Percentiles rank a stretch among this genome's conserved stretches.
These are phyloP conservation scores for Paradendryphiella salina DNA, from an alignment of 2,329 filamentous ascomycete genomes.

Conservation along the genomic window DNA sequence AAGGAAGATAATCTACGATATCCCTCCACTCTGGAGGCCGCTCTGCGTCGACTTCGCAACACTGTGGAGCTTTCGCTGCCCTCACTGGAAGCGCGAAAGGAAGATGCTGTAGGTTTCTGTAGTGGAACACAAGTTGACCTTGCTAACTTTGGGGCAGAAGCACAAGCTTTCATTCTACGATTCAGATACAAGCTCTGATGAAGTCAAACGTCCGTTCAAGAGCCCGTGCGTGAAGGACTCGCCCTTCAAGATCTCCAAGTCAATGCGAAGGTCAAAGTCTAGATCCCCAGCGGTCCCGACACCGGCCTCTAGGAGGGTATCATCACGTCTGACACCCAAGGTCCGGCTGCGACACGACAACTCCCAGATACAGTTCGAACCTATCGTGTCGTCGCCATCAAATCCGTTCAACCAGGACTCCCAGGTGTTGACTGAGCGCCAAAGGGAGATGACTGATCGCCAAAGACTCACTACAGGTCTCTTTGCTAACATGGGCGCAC, in stretches of 20 bases:
- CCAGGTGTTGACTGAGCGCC: conserved; percentile 75
- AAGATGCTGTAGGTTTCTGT: conserved; percentile 44
- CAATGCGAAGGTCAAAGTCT: conserved; percentile 26
- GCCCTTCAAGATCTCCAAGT: conserved; percentile 34
- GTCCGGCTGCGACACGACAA: conserved; percentile 73
- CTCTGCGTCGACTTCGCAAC: conserved; percentile 64
- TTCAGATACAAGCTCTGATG: conserved; percentile 28
- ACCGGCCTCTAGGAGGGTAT: conserved; percentile 23
- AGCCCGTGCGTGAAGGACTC: conserved; percentile 33
- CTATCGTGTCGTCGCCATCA: conserved; percentile 64
- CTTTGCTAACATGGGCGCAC: conserved; percentile 63
- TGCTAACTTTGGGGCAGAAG: conserved; percentile 23
- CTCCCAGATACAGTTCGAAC: conserved; percentile 77
- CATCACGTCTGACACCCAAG: conserved; percentile 47
- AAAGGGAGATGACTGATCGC: conserved; percentile 74
- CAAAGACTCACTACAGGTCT: conserved; percentile 67
- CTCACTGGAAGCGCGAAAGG: conserved; percentile 48
- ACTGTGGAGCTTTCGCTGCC: conserved; percentile 58
- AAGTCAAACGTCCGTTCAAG: conserved; percentile 19
- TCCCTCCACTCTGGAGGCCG: conserved; percentile 64
- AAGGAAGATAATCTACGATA: conserved; percentile 63
- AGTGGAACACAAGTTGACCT: conserved; percentile 51
- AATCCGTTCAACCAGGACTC: conserved; percentile 59
- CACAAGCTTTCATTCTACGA: conserved; percentile 47
- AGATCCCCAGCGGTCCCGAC: conserved; percentile 34